A percentile compares a stretch with the other conserved stretches of the same genome.
phyloP scores from a whole-genome alignment of 108 stramenopile genomes.

The Nannochloropsis gaditana region DNA sequence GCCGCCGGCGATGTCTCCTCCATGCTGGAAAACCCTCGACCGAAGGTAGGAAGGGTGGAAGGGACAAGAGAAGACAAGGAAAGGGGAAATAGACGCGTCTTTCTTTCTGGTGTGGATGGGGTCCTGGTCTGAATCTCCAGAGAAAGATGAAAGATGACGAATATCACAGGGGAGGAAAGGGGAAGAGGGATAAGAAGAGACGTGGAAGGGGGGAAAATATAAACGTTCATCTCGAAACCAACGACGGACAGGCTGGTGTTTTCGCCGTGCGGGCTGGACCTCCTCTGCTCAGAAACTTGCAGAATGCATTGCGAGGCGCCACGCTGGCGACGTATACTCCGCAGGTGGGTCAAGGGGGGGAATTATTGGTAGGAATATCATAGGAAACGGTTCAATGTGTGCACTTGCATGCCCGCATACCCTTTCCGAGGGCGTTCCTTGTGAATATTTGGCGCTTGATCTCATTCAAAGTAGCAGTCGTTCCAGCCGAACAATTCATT shows the following conservation, averaged over 20 bases:
- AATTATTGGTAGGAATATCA: too few species aligned
- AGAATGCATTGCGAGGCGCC: constrained; percentile 32
- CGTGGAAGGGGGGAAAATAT: neutral
- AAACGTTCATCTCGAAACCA: neutral
- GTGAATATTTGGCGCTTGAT: too few species aligned
- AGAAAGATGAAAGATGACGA: too few species aligned
- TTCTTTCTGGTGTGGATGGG: too few species aligned
- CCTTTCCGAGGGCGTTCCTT: too few species aligned
- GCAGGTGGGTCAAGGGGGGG: neutral
- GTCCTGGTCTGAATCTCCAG: too few species aligned
- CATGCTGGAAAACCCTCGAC: constrained; percentile 58
- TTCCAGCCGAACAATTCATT: too few species aligned
- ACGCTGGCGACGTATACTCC: neutral
- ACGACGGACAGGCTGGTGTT: constrained; percentile 42
- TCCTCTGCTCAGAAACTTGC: constrained; percentile 56
- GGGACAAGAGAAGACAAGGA: neutral
- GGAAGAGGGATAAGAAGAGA: neutral
- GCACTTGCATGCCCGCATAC: too few species aligned
- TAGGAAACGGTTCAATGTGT: too few species aligned
- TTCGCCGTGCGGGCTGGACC: constrained; percentile 71
- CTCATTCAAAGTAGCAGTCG: too few species aligned
- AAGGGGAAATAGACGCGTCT: neutral
- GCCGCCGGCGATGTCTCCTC: constrained; percentile 63
- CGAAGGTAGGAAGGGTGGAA: constrained; percentile 42
- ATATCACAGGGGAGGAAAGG: neutral